Conservation (phyloP, 805 yeast genomes). For the Torulaspora delbrueckii region DNA sequence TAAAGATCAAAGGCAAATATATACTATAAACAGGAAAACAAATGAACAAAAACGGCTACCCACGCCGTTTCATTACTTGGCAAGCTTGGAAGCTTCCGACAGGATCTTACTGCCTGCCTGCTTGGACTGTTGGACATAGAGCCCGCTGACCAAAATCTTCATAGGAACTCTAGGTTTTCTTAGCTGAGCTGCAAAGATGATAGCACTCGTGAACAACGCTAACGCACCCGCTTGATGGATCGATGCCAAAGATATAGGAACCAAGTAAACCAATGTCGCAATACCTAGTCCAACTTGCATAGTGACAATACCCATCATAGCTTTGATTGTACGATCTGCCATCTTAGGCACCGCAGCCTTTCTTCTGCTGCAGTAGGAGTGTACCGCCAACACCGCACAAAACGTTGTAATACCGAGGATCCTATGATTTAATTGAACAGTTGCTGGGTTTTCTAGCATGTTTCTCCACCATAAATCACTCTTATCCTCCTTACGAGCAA, state of each 20-base stretch:
- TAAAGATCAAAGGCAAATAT: neutral
- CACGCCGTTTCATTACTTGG: constrained; percentile 10
- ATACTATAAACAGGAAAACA: neutral
- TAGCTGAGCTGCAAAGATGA: constrained; percentile 55
- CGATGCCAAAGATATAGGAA: constrained; percentile 90
- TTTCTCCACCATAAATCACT: constrained; percentile 89
- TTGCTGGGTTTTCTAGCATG: constrained; percentile 88
- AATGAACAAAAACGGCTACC: neutral
- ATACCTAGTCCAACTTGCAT: constrained; percentile 86
- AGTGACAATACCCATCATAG: constrained; percentile 76
- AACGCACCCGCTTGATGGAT: constrained; percentile 96
- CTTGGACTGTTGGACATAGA: constrained; percentile 30
- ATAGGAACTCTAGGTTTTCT: constrained; percentile 51
- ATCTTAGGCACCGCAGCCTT: constrained; percentile 52
- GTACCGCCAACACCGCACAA: constrained; percentile 62
- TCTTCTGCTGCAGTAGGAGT: constrained; percentile 56
- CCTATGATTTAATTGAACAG: constrained; percentile 91
- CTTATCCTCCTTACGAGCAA: constrained; percentile 58
- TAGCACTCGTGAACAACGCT: constrained; percentile 76
- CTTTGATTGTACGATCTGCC: constrained; percentile 54
- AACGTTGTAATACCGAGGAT: constrained; percentile 79
- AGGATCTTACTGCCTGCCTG: constrained; percentile 33
- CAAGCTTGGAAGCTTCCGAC: constrained; percentile 36
- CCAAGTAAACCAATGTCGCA: constrained; percentile 75
- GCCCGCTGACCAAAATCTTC: constrained; percentile 35